Percentiles rank a stretch among this genome's conserved stretches.
These are phyloP conservation scores for Tetrapisispora taiwanensis DNA, from an alignment of 805 yeast genomes.

Conservation along the genomic window DNA sequence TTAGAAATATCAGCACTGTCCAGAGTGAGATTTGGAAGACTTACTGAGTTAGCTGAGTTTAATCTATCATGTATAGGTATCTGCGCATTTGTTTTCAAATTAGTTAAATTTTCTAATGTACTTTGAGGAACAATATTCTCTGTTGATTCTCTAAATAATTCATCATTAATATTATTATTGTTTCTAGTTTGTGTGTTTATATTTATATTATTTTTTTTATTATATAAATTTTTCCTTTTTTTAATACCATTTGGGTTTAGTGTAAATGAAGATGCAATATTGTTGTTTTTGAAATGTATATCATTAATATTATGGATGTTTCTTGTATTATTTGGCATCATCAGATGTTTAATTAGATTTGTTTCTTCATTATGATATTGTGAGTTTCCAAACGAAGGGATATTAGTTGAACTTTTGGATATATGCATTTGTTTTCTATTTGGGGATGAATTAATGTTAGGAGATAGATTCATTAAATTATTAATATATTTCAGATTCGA, in stretches of 20 bases:
- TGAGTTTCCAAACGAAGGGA: not conserved
- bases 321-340: not conserved
- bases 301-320: conserved; percentile 1
- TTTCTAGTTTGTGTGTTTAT: not conserved
- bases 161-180: too few species aligned
- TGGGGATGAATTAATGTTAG: not conserved
- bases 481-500: not conserved
- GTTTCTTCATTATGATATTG: not conserved
- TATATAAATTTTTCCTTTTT: conserved; percentile 10
- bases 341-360: not conserved
- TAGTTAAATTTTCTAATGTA: not conserved
- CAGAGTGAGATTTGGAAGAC: conserved; percentile 15
- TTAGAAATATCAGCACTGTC: conserved; percentile 15
- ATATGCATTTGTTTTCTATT: not conserved
- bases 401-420: not conserved
- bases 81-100: not conserved
- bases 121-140: not conserved
- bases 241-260: conserved; percentile 28
- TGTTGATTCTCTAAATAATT: not conserved
- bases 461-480: not conserved
- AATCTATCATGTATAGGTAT: not conserved
- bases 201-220: too few species aligned
- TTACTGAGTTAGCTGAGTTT: conserved; percentile 4
- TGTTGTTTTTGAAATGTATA: not conserved
- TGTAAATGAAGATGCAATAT: conserved; percentile 13